Evolutionary conservation across 768 basidiomycete genomes (phyloP).

Genomic region (Dioszegia aurantiaca): DNA sequence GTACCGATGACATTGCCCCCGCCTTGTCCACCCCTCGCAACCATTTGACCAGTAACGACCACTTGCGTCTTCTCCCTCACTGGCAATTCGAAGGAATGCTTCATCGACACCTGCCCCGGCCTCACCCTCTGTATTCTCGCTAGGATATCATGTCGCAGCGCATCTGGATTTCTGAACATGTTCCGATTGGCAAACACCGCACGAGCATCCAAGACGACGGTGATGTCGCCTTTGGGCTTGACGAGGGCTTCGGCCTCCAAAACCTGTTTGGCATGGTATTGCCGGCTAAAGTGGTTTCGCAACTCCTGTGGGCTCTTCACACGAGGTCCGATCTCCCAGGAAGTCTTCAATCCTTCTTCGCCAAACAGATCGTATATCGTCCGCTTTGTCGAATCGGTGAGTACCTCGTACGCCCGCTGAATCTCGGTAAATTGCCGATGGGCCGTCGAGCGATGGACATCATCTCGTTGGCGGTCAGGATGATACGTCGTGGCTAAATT

Average conservation of each 20-base stretch:
- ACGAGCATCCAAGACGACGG: slow-evolving; percentile 44
- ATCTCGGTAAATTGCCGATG: slow-evolving; percentile 69
- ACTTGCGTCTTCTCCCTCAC: slow-evolving; percentile 45
- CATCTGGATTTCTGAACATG: slow-evolving; percentile 36
- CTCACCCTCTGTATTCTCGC: slow-evolving; percentile 32
- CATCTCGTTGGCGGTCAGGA: slow-evolving; percentile 74
- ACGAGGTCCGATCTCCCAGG: slow-evolving; percentile 52
- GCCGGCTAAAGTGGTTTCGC: slow-evolving; percentile 37
- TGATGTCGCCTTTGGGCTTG: slow-evolving; percentile 47
- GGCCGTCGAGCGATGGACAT: slow-evolving; percentile 61
- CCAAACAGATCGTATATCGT: slow-evolving; percentile 75
- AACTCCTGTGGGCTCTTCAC: slow-evolving; percentile 51
- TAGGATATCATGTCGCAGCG: slow-evolving; percentile 32
- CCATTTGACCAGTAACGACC: slow-evolving; percentile 48
- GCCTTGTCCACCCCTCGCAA: slow-evolving; percentile 47
- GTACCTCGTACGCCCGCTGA: slow-evolving; percentile 78
- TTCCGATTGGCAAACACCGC: slow-evolving; percentile 43
- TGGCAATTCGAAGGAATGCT: slow-evolving; percentile 53
- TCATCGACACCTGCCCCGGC: slow-evolving; percentile 48
- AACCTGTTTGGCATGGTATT: slow-evolving; percentile 42
- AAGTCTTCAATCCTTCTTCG: slow-evolving; percentile 53
- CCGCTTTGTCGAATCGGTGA: slow-evolving; percentile 61
- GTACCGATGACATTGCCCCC: slow-evolving; percentile 64
- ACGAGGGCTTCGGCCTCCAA: slow-evolving; percentile 46
- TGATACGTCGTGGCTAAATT: slow-evolving; percentile 74